Percentiles rank a stretch among this genome's conserved stretches.
Conservation (phyloP, 495 filamentous ascomycete genomes). For the Neurospora tetraspora region DNA sequence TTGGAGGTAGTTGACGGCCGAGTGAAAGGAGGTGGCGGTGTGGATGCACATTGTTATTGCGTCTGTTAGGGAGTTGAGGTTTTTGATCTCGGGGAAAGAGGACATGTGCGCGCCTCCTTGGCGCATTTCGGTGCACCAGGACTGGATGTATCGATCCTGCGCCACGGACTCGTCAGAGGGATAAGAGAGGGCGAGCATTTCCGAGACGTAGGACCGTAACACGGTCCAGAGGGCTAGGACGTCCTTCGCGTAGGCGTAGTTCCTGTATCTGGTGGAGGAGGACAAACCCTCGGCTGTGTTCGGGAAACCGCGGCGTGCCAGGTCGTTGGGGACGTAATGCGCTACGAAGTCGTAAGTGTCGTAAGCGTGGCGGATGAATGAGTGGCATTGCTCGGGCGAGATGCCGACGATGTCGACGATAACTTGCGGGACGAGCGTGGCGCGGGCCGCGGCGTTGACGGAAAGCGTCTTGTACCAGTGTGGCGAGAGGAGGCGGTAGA, state of each 20-base stretch:
- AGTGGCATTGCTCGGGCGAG: slow-evolving; percentile 16
- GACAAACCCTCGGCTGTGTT: slow-evolving; percentile 22
- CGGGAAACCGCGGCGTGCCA: slow-evolving; percentile 33
- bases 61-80: slow-evolving; percentile 75
- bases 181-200: slow-evolving; percentile 17
- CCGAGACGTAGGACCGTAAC: slow-evolving; percentile 26
- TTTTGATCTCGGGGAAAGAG: slow-evolving; percentile 58
- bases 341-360: slow-evolving; percentile 30
- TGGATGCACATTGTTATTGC: slow-evolving; percentile 54
- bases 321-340: slow-evolving; percentile 37
- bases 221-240: slow-evolving; percentile 31
- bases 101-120: slow-evolving; percentile 20
- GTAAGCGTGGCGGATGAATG: slow-evolving; percentile 25
- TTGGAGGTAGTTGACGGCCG: slow-evolving; percentile 41
- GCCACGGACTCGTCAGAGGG: slow-evolving; percentile 17
- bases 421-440: slow-evolving; percentile 32
- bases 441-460: slow-evolving; percentile 39
- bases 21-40: slow-evolving; percentile 40
- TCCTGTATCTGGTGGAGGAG: slow-evolving; percentile 27
- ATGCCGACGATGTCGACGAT: slow-evolving; percentile 30
- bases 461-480: slow-evolving; percentile 43
- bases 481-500: slow-evolving; percentile 31
- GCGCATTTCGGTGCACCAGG: slow-evolving; percentile 29
- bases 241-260: slow-evolving; percentile 38
- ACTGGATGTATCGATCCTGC: slow-evolving; percentile 21